These are phyloP conservation scores for Aspergillus persii DNA, from an alignment of 2,329 filamentous ascomycete genomes.

Conservation along the genomic window DNA sequence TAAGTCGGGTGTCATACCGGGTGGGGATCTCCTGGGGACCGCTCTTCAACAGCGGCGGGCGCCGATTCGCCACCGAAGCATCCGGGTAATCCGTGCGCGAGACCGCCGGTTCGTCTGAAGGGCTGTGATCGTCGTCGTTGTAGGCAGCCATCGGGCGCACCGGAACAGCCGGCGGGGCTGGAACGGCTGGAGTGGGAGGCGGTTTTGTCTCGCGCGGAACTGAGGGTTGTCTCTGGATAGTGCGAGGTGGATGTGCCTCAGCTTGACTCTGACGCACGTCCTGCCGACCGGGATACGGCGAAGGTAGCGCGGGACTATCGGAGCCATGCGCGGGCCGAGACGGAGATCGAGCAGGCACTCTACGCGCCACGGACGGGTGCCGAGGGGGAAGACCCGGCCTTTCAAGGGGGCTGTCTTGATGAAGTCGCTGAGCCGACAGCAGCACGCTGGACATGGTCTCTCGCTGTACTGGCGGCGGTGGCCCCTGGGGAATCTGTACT, in stretches of 20 bases:
- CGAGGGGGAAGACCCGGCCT: conserved; percentile 52
- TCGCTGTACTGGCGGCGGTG: conserved; percentile 18
- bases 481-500: conserved; percentile 31
- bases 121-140: conserved; percentile 50
- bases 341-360: conserved; percentile 23
- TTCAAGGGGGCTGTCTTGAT: conserved; percentile 36
- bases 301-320: conserved; percentile 13
- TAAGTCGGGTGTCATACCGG: conserved; percentile 80
- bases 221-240: conserved; percentile 27
- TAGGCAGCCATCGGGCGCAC: conserved; percentile 45
- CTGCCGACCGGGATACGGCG: conserved; percentile 12
- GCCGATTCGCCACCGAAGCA: conserved; percentile 76
- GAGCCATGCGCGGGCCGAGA: conserved; percentile 15
- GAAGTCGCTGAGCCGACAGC: conserved; percentile 44
- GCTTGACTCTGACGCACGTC: conserved; percentile 13
- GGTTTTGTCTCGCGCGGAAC: conserved; percentile 27
- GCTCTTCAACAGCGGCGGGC: conserved; percentile 71
- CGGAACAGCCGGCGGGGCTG: conserved; percentile 13
- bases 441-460: conserved; percentile 24
- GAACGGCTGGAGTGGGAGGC: conserved; percentile 1
- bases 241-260: conserved; percentile 21
- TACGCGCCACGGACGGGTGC: conserved; percentile 22
- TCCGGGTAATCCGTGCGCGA: conserved; percentile 73
- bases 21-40: conserved; percentile 74
- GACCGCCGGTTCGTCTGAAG: conserved; percentile 51